These are phyloP conservation scores for Cichorium intybus DNA, from an alignment of 140 eudicot species.

Conservation along the genomic window DNA sequence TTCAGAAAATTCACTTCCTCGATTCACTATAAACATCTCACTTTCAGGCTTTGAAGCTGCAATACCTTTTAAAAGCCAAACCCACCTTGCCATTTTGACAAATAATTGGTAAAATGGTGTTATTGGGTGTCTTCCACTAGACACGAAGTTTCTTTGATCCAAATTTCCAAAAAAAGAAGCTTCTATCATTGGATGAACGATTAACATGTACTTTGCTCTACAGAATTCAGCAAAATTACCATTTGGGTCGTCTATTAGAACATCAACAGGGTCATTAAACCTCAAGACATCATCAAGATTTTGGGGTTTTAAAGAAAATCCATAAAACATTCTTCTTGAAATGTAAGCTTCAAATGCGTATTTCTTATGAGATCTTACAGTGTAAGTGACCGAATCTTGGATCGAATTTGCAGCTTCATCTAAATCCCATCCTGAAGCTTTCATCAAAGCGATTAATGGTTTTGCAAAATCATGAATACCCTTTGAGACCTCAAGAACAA, in stretches of 20 bases:
- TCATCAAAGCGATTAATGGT: slow-evolving; percentile 70
- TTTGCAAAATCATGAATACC: slow-evolving; percentile 72
- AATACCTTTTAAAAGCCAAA: slow-evolving; percentile 65
- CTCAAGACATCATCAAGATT: slow-evolving; percentile 35
- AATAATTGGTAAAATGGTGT: slow-evolving; percentile 77
- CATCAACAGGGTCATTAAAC: slow-evolving; percentile 53
- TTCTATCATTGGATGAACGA: slow-evolving; percentile 77
- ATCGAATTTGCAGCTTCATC: slow-evolving; percentile 61
- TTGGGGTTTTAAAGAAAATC: slow-evolving; percentile 26
- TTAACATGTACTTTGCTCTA: slow-evolving; percentile 46
- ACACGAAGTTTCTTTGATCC: slow-evolving; percentile 64
- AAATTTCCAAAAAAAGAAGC: slow-evolving; percentile 67
- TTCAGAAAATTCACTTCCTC: slow-evolving; percentile 53
- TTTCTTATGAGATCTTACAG: slow-evolving; percentile 71
- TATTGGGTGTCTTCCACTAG: slow-evolving; percentile 61
- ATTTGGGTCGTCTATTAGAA: slow-evolving; percentile 52
- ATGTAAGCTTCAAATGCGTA: slow-evolving; percentile 73
- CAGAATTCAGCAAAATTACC: slow-evolving; percentile 67
- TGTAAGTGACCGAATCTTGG: slow-evolving; percentile 54
- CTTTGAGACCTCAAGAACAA: slow-evolving; percentile 45
- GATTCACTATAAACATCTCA: slow-evolving; percentile 53
- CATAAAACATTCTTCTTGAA: slow-evolving; percentile 56
- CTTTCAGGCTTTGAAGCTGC: slow-evolving; percentile 43
- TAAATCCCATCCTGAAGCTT: slow-evolving; percentile 71
- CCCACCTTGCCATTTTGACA: slow-evolving; percentile 67